Percentiles rank a stretch among this genome's conserved stretches.
Evolutionary conservation across 2,329 filamentous ascomycete species (phyloP).

Genomic region (Aspergillaceae sp.): DNA sequence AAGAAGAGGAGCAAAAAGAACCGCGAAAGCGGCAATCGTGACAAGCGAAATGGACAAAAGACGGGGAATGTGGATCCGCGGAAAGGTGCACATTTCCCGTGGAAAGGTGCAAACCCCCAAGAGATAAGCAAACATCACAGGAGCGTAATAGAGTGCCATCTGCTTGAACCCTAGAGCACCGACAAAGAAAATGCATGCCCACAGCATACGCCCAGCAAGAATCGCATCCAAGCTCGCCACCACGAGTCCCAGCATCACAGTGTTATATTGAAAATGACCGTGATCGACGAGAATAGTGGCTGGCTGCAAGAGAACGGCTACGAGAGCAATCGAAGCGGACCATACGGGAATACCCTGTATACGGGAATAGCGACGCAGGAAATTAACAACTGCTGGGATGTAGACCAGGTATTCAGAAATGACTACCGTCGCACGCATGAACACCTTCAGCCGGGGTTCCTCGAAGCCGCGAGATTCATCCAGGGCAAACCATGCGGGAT

Average conservation of each 20-base stretch:
- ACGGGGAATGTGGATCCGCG: slow-evolving; percentile 57
- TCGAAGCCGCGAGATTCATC: slow-evolving; percentile 74
- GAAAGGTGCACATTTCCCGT: slow-evolving; percentile 68
- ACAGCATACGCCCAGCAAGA: slow-evolving; percentile 72
- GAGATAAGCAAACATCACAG: slow-evolving; percentile 83
- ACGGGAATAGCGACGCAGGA: slow-evolving; percentile 71
- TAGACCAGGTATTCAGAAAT: slow-evolving; percentile 87
- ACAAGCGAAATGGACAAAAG: slow-evolving; percentile 67
- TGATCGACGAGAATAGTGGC: slow-evolving; percentile 87
- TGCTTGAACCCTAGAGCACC: slow-evolving; percentile 94
- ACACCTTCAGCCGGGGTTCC: slow-evolving; percentile 73
- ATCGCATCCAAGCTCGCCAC: slow-evolving; percentile 82
- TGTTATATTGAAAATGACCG: slow-evolving; percentile 96
- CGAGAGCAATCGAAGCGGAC: slow-evolving; percentile 75
- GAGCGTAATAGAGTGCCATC: slow-evolving; percentile 97
- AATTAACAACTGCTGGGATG: slow-evolving; percentile 75
- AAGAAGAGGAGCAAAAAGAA: slow-evolving; percentile 68
- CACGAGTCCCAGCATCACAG: slow-evolving; percentile 91
- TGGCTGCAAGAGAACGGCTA: slow-evolving; percentile 87
- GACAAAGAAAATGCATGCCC: slow-evolving; percentile 91
- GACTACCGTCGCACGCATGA: slow-evolving; percentile 89
- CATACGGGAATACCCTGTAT: slow-evolving; percentile 69
- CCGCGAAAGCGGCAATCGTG: slow-evolving; percentile 63
- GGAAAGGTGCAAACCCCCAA: slow-evolving; percentile 79
- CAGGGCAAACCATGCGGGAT: slow-evolving; percentile 81